phyloP scores from a whole-genome alignment of 2,329 filamentous ascomycete genomes.

The Didymella exigua region DNA sequence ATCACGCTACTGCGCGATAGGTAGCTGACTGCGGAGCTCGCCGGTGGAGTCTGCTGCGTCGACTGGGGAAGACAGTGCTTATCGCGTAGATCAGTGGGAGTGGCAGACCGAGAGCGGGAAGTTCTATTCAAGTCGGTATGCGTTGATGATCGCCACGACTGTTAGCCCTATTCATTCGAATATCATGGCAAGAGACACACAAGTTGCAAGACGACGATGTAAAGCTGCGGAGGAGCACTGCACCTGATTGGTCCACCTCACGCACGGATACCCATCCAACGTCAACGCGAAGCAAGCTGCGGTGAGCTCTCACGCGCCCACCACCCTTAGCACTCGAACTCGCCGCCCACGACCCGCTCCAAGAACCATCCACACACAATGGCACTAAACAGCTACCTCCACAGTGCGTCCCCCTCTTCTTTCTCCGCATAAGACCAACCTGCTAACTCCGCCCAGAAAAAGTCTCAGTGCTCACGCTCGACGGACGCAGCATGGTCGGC shows the following conservation, averaged over 20 bases:
- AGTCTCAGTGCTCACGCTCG: conserved; percentile 87
- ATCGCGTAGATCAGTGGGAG: not conserved
- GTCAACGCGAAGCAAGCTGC: conserved; percentile 3
- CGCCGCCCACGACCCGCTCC: not conserved
- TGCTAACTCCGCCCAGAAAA: conserved; percentile 66
- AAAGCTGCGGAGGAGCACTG: conserved; percentile 4
- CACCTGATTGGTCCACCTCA: not conserved
- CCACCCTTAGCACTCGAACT: not conserved
- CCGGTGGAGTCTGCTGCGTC: not conserved
- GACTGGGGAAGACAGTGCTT: not conserved
- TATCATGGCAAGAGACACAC: too few species aligned
- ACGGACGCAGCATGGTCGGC: conserved; percentile 79
- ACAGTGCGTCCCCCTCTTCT: conserved; percentile 39
- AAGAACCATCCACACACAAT: conserved; percentile 30
- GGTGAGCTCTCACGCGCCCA: conserved; percentile 1
- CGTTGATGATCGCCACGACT: too few species aligned
- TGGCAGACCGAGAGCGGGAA: not conserved
- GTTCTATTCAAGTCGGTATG: too few species aligned
- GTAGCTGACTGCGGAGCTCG: not conserved
- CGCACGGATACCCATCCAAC: conserved; percentile 6
- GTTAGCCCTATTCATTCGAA: too few species aligned
- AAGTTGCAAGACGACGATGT: not conserved
- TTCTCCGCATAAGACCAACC: not conserved
- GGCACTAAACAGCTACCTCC: conserved; percentile 52
- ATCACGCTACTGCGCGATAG: conserved; percentile 1